Conservation (phyloP, 2,329 filamentous ascomycete genomes). For the Neonectria sp. region DNA sequence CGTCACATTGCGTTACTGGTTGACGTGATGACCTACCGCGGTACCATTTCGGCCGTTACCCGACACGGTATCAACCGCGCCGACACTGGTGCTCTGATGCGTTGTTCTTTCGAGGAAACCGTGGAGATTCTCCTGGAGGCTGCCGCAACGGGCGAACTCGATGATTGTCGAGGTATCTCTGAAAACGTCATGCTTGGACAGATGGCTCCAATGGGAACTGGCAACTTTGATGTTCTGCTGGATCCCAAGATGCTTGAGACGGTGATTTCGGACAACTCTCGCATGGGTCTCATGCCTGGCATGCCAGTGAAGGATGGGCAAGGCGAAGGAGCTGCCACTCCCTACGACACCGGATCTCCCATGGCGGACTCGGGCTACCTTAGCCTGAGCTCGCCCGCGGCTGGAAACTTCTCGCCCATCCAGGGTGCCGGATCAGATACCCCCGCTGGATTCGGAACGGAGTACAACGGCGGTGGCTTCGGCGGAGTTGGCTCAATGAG, state of each 20-base stretch:
- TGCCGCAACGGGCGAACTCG: constrained; percentile 92
- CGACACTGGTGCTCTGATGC: constrained; percentile 98
- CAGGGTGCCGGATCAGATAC: constrained; percentile 81
- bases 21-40: constrained; percentile 98
- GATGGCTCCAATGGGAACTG: constrained; percentile 96
- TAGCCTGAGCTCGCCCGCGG: constrained; percentile 74
- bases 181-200: constrained; percentile 99
- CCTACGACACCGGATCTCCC: constrained; percentile 91
- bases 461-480: constrained; percentile 69
- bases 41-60: constrained; percentile 94
- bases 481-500: constrained; percentile 69
- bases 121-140: constrained; percentile 98
- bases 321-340: constrained; percentile 89
- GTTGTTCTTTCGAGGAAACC: constrained; percentile 99
- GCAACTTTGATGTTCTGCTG: constrained; percentile 93
- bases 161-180: constrained; percentile 97
- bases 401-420: constrained; percentile 83
- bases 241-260: constrained; percentile 97
- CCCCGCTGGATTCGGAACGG: constrained; percentile 75
- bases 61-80: constrained; percentile 98
- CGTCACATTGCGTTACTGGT: constrained; percentile 95
- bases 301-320: constrained; percentile 83
- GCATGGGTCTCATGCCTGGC: constrained; percentile 85
- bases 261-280: constrained; percentile 92
- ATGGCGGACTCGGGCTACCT: constrained; percentile 80